Conservation (phyloP, 2,329 filamentous ascomycete species). For the Aspergillus sp. region DNA sequence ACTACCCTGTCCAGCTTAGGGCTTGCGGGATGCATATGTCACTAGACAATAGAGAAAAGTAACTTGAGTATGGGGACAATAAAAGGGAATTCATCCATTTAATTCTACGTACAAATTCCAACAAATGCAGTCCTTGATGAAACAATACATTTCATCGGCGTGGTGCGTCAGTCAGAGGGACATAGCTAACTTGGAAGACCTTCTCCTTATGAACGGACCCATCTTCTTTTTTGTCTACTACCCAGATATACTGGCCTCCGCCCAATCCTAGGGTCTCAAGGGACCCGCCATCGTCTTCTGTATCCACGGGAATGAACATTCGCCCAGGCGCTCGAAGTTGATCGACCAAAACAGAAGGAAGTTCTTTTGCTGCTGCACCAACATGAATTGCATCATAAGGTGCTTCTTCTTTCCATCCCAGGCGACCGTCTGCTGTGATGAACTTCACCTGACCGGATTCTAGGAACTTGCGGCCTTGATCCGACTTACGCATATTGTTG, state of each 20-base stretch:
- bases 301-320: constrained; percentile 59
- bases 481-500: constrained; percentile 59
- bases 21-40: no score
- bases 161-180: constrained; percentile 57
- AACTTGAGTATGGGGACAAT: no score
- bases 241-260: constrained; percentile 52
- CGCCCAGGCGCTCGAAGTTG: constrained; percentile 74
- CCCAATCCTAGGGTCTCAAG: constrained; percentile 13
- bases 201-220: constrained; percentile 51
- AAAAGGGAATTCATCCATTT: neutral
- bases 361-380: constrained; percentile 69
- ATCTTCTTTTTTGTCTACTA: constrained; percentile 56
- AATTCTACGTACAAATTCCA: neutral
- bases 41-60: no score
- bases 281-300: constrained; percentile 28
- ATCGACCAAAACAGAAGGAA: constrained; percentile 65
- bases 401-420: constrained; percentile 54
- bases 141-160: constrained; percentile 13
- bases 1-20: no score
- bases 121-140: neutral
- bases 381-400: constrained; percentile 93
- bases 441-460: constrained; percentile 61
- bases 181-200: constrained; percentile 57
- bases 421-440: constrained; percentile 66
- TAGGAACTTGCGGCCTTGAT: constrained; percentile 54